Evolutionary conservation across 495 filamentous ascomycete species (phyloP), one percentile per base, ranked within the genome.

Genomic region (Letharia columbiana): DNA sequence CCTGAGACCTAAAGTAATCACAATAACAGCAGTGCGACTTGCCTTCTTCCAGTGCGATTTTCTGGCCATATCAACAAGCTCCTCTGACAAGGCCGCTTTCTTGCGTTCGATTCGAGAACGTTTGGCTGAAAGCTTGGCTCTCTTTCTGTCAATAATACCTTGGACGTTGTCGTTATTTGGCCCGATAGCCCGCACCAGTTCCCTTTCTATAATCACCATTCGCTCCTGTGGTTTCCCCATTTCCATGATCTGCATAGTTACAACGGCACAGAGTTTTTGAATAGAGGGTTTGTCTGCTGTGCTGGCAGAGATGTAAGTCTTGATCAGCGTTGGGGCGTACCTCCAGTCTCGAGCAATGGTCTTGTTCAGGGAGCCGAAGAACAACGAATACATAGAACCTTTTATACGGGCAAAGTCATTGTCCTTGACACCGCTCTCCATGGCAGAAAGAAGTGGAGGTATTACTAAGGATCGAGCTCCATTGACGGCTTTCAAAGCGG

Each of bases 1-100:
- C 52, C 95, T 86, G 54, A 96, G 82, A 61, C 90, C 91, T 69
- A 96, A 83, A 65, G 92, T 92, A 66, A 92, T 84, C 20, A 96
- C 88, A 69, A 98, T 92, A 33, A 92, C 89, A 18, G 89, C 90
- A 52, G 91, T 92, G 39, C 94, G 82, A 66, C 86, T 91, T 13
- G 92, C 93, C 68, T 96, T 90, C 81, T 96, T 98, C 94, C 94
- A 99, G 73, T 98, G 95, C 0, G 91, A 89, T 33, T 84, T 82
- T 64, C 85, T 84, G 1, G 90, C 88, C 62, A 91, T 74, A 49
- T 90, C 85, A 4, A 92, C 87, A 49, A 99, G 82, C 70, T 96
- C 90, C 64, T 88, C 77, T 0, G 92, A 90, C 20, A 98, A 77
- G 8, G 86, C 82, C 0, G 87, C 81, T 77, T 97, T 98, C 77